Conservation (phyloP, 352 stramenopile genomes). For the Globisporangium emineosum region DNA sequence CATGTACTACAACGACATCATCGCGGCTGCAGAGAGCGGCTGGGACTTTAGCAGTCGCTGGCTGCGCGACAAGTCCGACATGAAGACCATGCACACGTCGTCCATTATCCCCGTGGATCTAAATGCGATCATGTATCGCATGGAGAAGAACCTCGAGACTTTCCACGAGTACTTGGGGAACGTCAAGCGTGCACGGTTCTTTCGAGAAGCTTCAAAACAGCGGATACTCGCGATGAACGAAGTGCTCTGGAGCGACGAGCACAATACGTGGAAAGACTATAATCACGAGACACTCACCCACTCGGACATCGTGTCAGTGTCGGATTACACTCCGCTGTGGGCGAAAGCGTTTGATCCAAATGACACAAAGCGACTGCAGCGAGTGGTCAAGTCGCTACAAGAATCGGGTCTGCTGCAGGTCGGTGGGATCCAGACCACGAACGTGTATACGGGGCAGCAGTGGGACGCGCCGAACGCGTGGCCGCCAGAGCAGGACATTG, state of each 20-base stretch:
- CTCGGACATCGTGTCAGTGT: conserved; percentile 49
- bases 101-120: conserved; percentile 81
- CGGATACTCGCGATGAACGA: conserved; percentile 59
- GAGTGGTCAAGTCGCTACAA: conserved; percentile 46
- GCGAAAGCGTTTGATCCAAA: conserved; percentile 54
- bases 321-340: conserved; percentile 79
- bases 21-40: conserved; percentile 81
- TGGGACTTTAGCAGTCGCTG: conserved; percentile 91
- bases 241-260: conserved; percentile 63
- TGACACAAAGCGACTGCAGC: conserved; percentile 41
- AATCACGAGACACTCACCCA: conserved; percentile 46
- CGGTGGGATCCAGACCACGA: conserved; percentile 70
- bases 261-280: conserved; percentile 71
- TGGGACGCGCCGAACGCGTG: conserved; percentile 87
- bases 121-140: conserved; percentile 78
- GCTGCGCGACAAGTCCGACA: conserved; percentile 54
- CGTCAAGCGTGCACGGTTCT: conserved; percentile 38
- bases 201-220: conserved; percentile 32
- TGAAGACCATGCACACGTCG: conserved; percentile 70
- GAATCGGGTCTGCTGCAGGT: conserved; percentile 58
- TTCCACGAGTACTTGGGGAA: conserved; percentile 59
- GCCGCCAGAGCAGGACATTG: conserved; percentile 79
- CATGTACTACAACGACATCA: conserved; percentile 83
- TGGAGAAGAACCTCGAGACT: conserved; percentile 71
- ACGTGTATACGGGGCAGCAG: conserved; percentile 73